phyloP scores from a whole-genome alignment of 1,139 yeast genomes.

The Blastobotrys persicus region DNA sequence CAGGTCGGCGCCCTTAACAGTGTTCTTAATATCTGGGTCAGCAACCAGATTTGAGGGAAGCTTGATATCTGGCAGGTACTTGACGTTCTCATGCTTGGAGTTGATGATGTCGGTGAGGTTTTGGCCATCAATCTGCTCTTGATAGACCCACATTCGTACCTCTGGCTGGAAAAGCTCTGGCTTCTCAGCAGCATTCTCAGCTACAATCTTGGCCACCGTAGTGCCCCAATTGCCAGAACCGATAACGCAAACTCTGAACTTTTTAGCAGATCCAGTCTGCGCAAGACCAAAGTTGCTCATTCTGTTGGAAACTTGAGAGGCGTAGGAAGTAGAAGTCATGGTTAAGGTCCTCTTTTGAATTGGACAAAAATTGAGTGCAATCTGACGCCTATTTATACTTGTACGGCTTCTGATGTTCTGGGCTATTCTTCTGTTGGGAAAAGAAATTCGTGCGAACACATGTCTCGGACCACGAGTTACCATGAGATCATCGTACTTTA shows the following conservation, averaged over 20 bases:
- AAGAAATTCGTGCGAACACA: background rate
- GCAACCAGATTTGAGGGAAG: constrained; percentile 82
- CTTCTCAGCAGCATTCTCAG: constrained; percentile 75
- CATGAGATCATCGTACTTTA: constrained; percentile 7
- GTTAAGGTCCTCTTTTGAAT: constrained; percentile 1
- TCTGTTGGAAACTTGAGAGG: constrained; percentile 17
- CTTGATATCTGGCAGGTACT: constrained; percentile 70
- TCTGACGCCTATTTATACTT: constrained; percentile 12
- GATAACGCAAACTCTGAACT: constrained; percentile 38
- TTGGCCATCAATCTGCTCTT: constrained; percentile 64
- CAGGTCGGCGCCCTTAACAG: constrained; percentile 76
- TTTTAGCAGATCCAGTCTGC: constrained; percentile 9
- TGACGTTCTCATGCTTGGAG: constrained; percentile 78
- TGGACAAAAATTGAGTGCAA: constrained; percentile 8
- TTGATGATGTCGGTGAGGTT: constrained; percentile 84
- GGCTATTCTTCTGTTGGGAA: constrained; percentile 11
- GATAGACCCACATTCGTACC: constrained; percentile 94
- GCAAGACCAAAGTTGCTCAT: constrained; percentile 17
- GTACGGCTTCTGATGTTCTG: constrained; percentile 1
- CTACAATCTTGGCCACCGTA: constrained; percentile 88
- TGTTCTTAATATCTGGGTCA: constrained; percentile 71
- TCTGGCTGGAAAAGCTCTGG: constrained; percentile 61
- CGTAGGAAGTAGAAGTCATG: constrained; percentile 14
- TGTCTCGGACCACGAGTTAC: constrained; percentile 9
- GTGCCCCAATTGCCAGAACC: constrained; percentile 71